These are phyloP conservation scores for Agrocybe praecox DNA, from an alignment of 768 basidiomycete genomes.

Conservation along the genomic window DNA sequence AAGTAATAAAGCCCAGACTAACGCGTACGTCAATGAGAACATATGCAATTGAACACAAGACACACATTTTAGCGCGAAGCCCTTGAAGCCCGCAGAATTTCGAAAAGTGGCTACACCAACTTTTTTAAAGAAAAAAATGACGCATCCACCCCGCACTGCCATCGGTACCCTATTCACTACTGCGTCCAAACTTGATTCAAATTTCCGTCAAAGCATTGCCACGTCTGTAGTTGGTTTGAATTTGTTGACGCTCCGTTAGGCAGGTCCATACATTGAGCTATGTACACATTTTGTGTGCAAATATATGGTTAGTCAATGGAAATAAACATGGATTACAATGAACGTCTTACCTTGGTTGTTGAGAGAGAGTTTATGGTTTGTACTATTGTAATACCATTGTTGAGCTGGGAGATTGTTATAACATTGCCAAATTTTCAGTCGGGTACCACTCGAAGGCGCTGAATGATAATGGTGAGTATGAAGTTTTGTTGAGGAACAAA, in stretches of 20 bases:
- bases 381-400: constrained; percentile 16
- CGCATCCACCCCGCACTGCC: too few species aligned
- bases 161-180: too few species aligned
- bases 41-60: too few species aligned
- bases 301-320: neutral
- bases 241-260: constrained; percentile 17
- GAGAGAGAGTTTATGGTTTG: constrained; percentile 13
- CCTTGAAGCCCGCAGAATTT: too few species aligned
- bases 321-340: too few species aligned
- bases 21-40: too few species aligned
- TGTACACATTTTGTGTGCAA: neutral
- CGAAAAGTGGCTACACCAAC: too few species aligned
- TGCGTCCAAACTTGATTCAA: constrained; percentile 11
- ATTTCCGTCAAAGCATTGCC: constrained; percentile 18
- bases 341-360: neutral
- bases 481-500: neutral
- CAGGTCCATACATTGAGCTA: constrained; percentile 26
- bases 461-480: neutral
- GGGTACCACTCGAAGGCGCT: constrained; percentile 20
- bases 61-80: too few species aligned
- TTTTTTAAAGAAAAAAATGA: too few species aligned
- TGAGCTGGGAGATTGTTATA: constrained; percentile 18
- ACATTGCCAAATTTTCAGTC: constrained; percentile 22
- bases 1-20: too few species aligned
- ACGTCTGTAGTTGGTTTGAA: constrained; percentile 22